These are phyloP conservation scores for Cryptococcus floricola DNA, from an alignment of 1,284 basidiomycete genomes.

Conservation along the genomic window DNA sequence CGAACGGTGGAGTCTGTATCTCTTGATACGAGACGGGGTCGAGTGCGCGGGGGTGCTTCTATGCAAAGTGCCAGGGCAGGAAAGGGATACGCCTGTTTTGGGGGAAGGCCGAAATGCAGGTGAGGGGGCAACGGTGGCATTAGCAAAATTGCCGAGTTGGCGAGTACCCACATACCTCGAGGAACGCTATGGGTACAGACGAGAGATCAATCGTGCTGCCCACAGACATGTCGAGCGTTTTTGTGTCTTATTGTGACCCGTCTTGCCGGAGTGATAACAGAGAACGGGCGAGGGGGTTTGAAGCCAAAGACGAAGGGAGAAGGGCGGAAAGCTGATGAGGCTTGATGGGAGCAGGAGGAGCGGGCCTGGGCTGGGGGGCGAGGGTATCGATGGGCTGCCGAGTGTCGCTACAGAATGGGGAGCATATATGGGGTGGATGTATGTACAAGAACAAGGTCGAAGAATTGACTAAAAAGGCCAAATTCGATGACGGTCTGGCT, in stretches of 20 bases:
- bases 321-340: slow-evolving; percentile 20
- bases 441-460: too few relatives aligned
- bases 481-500: too few relatives aligned
- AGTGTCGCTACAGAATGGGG: too few relatives aligned
- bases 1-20: slow-evolving; percentile 36
- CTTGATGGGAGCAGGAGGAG: too few relatives aligned
- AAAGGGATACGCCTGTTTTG: slow-evolving; percentile 31
- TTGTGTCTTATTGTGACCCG: too few relatives aligned
- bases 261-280: slow-evolving; percentile 9
- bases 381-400: too few relatives aligned
- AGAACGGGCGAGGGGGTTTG: background rate
- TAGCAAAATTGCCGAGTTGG: background rate
- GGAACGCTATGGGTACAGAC: slow-evolving; percentile 24
- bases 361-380: too few relatives aligned
- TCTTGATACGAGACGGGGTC: slow-evolving; percentile 25
- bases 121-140: background rate
- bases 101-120: background rate
- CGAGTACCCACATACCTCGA: slow-evolving; percentile 27
- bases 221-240: background rate
- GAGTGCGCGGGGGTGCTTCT: slow-evolving; percentile 3
- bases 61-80: slow-evolving; percentile 30
- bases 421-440: too few relatives aligned
- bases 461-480: too few relatives aligned
- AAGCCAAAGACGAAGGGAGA: background rate
- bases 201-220: slow-evolving; percentile 14